Conservation (phyloP, 495 filamentous ascomycete genomes). For the Aspergillus baeticus region DNA sequence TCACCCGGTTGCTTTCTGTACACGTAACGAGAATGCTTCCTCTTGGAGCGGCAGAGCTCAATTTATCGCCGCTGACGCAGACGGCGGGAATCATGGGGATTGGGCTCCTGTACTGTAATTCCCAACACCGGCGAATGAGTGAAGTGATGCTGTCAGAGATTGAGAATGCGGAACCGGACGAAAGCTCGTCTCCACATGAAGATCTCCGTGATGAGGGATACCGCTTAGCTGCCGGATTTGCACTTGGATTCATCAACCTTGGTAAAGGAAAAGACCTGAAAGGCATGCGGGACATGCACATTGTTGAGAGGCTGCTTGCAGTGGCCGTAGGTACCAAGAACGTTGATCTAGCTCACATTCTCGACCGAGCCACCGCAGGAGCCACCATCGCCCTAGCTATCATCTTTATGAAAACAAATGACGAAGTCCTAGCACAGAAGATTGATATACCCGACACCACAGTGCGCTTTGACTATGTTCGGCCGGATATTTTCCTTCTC, state of each 20-base stretch:
- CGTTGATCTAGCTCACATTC: constrained; percentile 82
- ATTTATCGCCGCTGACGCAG: constrained; percentile 89
- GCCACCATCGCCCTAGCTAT: constrained; percentile 88
- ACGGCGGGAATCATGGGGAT: constrained; percentile 98
- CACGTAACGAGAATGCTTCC: constrained; percentile 95
- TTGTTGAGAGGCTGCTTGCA: constrained; percentile 81
- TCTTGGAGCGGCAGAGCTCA: constrained; percentile 86
- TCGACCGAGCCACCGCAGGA: constrained; percentile 88
- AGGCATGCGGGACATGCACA: constrained; percentile 90
- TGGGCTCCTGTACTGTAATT: constrained; percentile 89
- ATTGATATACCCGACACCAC: constrained; percentile 88
- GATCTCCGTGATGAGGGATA: constrained; percentile 92
- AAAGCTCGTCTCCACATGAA: constrained; percentile 58
- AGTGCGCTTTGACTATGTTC: constrained; percentile 89
- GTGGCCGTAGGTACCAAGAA: constrained; percentile 85
- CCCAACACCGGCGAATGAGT: constrained; percentile 96
- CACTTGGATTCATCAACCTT: constrained; percentile 92
- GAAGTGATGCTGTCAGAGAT: constrained; percentile 98
- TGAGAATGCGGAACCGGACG: constrained; percentile 75
- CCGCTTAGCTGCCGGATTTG: constrained; percentile 88
- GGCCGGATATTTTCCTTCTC: constrained; percentile 88
- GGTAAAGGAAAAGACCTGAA: constrained; percentile 84
- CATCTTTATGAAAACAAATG: constrained; percentile 96
- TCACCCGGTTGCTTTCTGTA: constrained; percentile 93
- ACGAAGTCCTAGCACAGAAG: constrained; percentile 84